Percentiles rank a stretch among this genome's conserved stretches.
phyloP scores from a whole-genome alignment of 345 rosid genomes.

The Camelina neglecta region DNA sequence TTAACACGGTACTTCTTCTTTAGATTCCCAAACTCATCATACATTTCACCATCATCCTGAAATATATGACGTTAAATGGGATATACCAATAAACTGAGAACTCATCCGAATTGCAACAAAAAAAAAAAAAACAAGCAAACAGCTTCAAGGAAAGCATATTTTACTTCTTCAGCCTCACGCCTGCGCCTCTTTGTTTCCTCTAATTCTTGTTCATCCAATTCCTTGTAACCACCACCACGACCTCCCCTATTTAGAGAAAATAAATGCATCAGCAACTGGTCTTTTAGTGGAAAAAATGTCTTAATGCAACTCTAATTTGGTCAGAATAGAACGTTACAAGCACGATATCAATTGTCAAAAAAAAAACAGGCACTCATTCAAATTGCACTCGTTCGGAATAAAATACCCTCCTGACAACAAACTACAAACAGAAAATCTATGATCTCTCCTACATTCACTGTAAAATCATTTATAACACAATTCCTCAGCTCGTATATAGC shows the following conservation, averaged over 20 bases:
- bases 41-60: constrained; percentile 98
- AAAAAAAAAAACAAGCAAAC: neutral
- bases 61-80: constrained; percentile 31
- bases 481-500: neutral
- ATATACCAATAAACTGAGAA: constrained; percentile 15
- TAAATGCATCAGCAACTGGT: neutral
- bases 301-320: constrained; percentile 1
- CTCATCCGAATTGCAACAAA: neutral
- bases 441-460: neutral
- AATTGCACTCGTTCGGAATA: neutral
- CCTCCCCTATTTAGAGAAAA: constrained; percentile 73
- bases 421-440: neutral
- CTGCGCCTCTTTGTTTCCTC: constrained; percentile 96
- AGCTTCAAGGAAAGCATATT: constrained; percentile 28
- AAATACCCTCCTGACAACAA: neutral
- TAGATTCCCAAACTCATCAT: constrained; percentile 98
- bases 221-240: constrained; percentile 98
- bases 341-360: neutral
- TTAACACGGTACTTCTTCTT: constrained; percentile 95
- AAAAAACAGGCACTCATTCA: neutral
- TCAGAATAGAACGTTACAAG: neutral
- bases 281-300: constrained; percentile 10
- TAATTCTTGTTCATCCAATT: constrained; percentile 96
- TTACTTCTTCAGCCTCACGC: constrained; percentile 92
- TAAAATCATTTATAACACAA: neutral